These are phyloP conservation scores for Corymbia calophylla DNA, from an alignment of 441 rosid genomes.

Conservation along the genomic window DNA sequence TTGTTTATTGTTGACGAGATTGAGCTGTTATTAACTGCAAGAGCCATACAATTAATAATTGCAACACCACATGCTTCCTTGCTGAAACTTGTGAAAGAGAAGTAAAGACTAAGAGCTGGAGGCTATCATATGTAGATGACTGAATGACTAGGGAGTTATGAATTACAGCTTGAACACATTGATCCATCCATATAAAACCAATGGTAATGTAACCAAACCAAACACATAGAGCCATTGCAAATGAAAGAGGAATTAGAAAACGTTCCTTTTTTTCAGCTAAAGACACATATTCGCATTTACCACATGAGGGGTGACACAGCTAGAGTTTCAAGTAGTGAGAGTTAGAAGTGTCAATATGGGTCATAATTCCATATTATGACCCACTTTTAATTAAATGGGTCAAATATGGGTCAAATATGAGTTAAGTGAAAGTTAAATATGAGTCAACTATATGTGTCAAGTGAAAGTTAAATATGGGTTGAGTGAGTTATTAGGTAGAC, in stretches of 20 bases:
- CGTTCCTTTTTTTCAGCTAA: neutral
- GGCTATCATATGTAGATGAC: neutral
- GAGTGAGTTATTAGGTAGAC: too few species aligned
- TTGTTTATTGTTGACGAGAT: neutral
- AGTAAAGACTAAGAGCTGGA: neutral
- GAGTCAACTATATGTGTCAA: too few species aligned
- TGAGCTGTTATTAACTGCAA: neutral
- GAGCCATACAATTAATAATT: neutral
- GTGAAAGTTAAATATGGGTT: too few species aligned
- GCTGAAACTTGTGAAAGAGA: neutral
- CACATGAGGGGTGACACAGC: neutral
- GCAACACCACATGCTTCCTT: neutral
- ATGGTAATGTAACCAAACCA: neutral
- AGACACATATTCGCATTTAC: neutral
- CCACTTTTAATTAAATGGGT: too few species aligned
- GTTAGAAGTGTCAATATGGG: too few species aligned
- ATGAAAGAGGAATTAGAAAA: neutral
- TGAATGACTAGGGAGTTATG: neutral
- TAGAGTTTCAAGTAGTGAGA: neutral
- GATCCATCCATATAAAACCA: neutral
- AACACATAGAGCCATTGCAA: neutral
- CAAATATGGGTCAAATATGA: too few species aligned
- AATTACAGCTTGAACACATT: neutral
- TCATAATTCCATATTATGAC: too few species aligned
- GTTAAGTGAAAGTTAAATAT: too few species aligned